A percentile compares a stretch with the other conserved stretches of the same genome.
phyloP scores from a whole-genome alignment of 139 green algal genomes.

The Bryopsis sp. region DNA sequence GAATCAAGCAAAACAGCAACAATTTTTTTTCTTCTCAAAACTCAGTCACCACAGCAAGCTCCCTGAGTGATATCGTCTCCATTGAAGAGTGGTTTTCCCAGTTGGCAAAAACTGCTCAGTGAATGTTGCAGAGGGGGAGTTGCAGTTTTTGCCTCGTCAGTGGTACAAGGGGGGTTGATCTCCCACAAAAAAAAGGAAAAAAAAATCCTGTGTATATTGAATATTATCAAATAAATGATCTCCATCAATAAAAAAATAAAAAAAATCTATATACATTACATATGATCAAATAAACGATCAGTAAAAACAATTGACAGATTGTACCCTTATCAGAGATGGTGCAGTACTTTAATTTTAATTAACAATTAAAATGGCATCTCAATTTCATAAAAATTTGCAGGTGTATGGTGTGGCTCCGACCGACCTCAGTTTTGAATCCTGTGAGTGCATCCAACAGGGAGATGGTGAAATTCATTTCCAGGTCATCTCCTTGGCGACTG shows the following conservation, averaged over 20 bases:
- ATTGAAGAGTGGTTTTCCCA: neutral
- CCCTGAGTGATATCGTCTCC: neutral
- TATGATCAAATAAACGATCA: neutral
- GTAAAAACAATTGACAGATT: neutral
- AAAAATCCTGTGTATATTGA: too few relatives aligned
- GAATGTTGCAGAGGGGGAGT: neutral
- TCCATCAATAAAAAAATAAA: neutral
- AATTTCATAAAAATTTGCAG: neutral
- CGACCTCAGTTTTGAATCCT: constrained; percentile 63
- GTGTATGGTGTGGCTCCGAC: neutral
- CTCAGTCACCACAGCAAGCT: neutral
- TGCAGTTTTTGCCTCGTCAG: neutral
- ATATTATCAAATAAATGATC: neutral
- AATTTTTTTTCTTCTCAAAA: neutral
- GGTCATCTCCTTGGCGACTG: constrained; percentile 47
- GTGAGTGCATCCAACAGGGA: constrained; percentile 72
- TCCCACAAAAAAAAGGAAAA: too few relatives aligned
- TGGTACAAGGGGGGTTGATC: too few relatives aligned
- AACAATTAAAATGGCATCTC: neutral
- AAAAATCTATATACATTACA: neutral
- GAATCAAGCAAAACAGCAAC: neutral
- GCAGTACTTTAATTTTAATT: neutral
- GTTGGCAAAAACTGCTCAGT: neutral
- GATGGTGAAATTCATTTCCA: constrained; percentile 61
- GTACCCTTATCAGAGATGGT: neutral